Base-by-base conservation (phyloP, 176 grass and related monocot genomes). In the Carex pumila region DNA sequence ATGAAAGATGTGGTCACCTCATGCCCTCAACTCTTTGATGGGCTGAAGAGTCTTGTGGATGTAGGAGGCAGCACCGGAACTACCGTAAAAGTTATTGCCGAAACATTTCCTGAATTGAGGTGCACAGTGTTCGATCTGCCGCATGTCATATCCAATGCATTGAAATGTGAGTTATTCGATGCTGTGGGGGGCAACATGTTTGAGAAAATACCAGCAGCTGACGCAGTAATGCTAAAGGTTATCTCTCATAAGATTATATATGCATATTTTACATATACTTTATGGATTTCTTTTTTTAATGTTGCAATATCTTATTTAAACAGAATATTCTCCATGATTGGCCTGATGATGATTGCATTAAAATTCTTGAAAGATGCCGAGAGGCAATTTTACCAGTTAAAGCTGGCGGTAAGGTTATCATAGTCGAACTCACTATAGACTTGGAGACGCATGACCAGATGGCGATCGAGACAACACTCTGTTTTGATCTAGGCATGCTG, bases 321-420 rank as follows among this genome's bases (percentile, higher is more conserved):
- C 37, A 87, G 86, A 37, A 50, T 58, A 6, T 87, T 7, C 39
- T 87, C 18, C 86, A 87, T 83, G 79, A 87, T 64, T 87, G 79
- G 66, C 32, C 18, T 15, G 86, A 87, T 37, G 79, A 83, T n/a
- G 79, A 87, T 37, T 87, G 79, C 15, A 31, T 87, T 21, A 82
- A 83, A 52, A 83, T 87, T 18, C 79, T 87, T 47, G 32, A n/a
- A 22, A 55, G 54, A 39, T 87, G 85, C 29, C 71, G 69, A 54
- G 85, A 83, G 6, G 79, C 85, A 17, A 82, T 83, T 74, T 72
- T 79, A 1, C 8, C 37, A 18, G 10, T 21, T 25, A 13, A 76
- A 74, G 63, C 32, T 19, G 29, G 32, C 5, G 79, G 79, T 29
- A 81, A 71, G 45, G 63, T 74, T 36, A 61, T 87, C 18, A 76